Conservation (phyloP, 73 alveolate species). For the Symbiodinium natans region DNA sequence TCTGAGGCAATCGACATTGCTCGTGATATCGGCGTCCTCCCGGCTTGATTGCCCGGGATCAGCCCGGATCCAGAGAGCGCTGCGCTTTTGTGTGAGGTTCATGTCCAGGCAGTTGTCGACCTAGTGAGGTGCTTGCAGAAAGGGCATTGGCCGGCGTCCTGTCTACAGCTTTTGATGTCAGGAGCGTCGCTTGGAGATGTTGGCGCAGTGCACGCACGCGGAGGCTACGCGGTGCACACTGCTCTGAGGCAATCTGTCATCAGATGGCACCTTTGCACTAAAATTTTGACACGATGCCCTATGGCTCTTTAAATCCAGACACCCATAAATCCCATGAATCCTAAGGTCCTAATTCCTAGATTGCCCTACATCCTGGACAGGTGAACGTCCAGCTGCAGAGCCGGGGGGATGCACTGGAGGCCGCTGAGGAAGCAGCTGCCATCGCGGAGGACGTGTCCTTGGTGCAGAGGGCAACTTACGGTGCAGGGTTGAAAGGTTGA, state of each 20-base stretch:
- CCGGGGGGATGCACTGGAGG: slow-evolving; percentile 78
- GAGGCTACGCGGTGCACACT: slow-evolving; percentile 17
- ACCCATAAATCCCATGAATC: too few relatives aligned
- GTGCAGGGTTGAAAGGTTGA: background rate
- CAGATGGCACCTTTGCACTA: too few relatives aligned
- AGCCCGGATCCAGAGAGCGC: background rate
- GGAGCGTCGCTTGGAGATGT: slow-evolving; percentile 71
- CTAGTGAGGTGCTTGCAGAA: background rate
- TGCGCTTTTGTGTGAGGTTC: background rate
- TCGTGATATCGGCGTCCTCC: slow-evolving; percentile 50
- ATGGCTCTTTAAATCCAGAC: too few relatives aligned
- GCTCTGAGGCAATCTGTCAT: too few relatives aligned
- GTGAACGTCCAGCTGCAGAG: slow-evolving; percentile 88
- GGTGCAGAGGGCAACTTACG: background rate
- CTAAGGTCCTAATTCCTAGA: too few relatives aligned
- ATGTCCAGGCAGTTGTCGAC: background rate
- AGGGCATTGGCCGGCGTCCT: background rate
- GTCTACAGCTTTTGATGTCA: background rate
- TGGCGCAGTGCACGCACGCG: slow-evolving; percentile 72
- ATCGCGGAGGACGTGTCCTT: slow-evolving; percentile 20
- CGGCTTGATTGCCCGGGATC: background rate
- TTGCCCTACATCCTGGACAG: background rate
- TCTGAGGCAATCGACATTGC: slow-evolving; percentile 85
- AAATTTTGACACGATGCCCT: too few relatives aligned
- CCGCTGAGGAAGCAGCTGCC: slow-evolving; percentile 80